A percentile compares a stretch with the other conserved stretches of the same genome.
These are phyloP conservation scores for Candida alai DNA, from an alignment of 805 yeast species.

Conservation along the genomic window DNA sequence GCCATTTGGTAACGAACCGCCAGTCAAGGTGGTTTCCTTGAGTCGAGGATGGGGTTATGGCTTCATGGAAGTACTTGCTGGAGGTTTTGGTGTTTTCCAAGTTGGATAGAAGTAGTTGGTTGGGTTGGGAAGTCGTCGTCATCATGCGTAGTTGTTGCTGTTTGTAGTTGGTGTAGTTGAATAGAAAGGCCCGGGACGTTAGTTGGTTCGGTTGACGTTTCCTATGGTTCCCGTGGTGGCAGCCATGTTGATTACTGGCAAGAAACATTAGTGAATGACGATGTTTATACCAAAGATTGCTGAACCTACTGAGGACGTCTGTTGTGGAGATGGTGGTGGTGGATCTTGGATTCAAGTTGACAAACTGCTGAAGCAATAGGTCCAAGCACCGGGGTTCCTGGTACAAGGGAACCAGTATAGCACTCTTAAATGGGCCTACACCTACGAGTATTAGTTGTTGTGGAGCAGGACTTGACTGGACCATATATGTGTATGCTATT, in stretches of 20 bases:
- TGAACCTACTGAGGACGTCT: neutral
- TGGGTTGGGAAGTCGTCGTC: neutral
- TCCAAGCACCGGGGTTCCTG: neutral
- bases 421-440: conserved; percentile 12
- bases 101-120: neutral
- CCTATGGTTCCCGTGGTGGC: too few species aligned
- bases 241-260: neutral
- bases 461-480: conserved; percentile 25
- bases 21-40: conserved; percentile 31
- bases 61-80: conserved; percentile 40
- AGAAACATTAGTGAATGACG: neutral
- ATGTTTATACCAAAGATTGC: neutral
- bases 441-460: conserved; percentile 29
- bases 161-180: neutral
- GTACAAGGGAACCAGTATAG: neutral
- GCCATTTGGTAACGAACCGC: conserved; percentile 30
- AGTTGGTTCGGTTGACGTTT: neutral
- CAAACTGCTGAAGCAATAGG: too few species aligned
- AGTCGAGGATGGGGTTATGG: conserved; percentile 19
- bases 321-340: neutral
- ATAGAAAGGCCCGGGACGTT: neutral
- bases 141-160: neutral
- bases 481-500: conserved; percentile 32
- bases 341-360: too few species aligned
- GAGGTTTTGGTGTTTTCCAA: neutral